phyloP scores from a whole-genome alignment of 2,329 filamentous ascomycete species.

The Calonectria pauciramosa region DNA sequence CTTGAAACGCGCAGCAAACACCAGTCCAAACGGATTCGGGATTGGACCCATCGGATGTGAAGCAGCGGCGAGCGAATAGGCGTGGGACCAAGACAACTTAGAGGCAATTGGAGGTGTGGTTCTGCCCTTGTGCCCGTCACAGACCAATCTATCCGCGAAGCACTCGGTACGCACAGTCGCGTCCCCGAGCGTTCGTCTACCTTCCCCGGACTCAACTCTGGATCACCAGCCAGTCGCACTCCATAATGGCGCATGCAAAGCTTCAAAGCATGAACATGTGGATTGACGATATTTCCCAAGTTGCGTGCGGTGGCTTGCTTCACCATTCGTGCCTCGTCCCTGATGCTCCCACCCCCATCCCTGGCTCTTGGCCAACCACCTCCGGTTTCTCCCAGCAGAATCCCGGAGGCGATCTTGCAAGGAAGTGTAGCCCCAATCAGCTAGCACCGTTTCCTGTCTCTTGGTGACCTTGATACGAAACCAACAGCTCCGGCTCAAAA shows the following conservation, averaged over 20 bases:
- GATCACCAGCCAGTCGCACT: background rate
- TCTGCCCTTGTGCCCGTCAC: background rate
- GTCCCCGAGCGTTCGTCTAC: slow-evolving; percentile 1
- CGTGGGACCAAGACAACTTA: background rate
- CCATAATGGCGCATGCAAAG: background rate
- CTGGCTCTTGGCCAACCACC: background rate
- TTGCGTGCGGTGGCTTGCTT: slow-evolving; percentile 10
- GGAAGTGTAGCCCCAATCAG: background rate
- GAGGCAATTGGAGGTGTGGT: background rate
- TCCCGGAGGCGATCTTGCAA: slow-evolving; percentile 6
- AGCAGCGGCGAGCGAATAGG: background rate
- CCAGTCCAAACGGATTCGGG: background rate
- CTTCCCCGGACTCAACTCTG: slow-evolving; percentile 20
- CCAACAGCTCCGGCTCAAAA: slow-evolving; percentile 2
- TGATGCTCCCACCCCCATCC: background rate
- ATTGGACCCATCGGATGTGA: background rate
- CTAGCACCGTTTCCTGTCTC: background rate
- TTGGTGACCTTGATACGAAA: background rate
- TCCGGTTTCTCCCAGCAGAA: background rate
- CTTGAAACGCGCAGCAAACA: background rate
- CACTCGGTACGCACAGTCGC: background rate
- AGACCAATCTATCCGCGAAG: background rate
- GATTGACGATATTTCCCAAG: background rate
- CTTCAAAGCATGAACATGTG: background rate
- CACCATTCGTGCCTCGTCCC: background rate